Evolutionary conservation across 257 asterid genomes (phyloP).

Genomic region (Solanum microdontum): DNA sequence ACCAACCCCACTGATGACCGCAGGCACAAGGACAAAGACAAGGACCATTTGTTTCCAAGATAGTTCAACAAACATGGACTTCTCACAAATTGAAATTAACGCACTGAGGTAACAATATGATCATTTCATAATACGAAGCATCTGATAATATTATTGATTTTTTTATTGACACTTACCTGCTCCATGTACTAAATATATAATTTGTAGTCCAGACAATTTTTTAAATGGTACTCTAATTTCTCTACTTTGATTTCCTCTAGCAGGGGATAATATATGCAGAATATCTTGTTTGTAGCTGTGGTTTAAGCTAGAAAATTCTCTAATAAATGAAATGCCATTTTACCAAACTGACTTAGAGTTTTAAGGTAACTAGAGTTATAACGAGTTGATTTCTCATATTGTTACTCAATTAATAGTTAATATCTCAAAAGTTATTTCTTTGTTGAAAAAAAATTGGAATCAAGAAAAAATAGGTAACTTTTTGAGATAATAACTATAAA

Average conservation of each 20-base stretch:
- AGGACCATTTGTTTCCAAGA: constrained; percentile 36
- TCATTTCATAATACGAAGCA: background rate
- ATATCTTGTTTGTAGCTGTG: background rate
- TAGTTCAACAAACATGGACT: constrained; percentile 56
- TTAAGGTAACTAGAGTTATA: background rate
- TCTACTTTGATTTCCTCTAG: background rate
- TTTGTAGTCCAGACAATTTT: background rate
- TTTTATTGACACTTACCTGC: constrained; percentile 1
- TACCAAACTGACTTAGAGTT: background rate
- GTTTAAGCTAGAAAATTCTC: background rate
- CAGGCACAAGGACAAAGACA: constrained; percentile 28
- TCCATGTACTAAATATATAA: background rate
- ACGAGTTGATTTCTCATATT: no score
- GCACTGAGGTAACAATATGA: constrained; percentile 37
- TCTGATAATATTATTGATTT: background rate
- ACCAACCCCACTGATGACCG: constrained; percentile 25
- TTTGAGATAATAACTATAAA: no score
- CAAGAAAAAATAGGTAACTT: no score
- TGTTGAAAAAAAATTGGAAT: no score
- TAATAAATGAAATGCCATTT: background rate
- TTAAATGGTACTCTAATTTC: no score
- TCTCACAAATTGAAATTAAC: constrained; percentile 72
- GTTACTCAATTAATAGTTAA: no score
- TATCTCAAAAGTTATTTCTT: no score
- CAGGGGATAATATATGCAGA: background rate